These are phyloP conservation scores for Buddleja alternifolia DNA, from an alignment of 257 asterid species.

Conservation along the genomic window DNA sequence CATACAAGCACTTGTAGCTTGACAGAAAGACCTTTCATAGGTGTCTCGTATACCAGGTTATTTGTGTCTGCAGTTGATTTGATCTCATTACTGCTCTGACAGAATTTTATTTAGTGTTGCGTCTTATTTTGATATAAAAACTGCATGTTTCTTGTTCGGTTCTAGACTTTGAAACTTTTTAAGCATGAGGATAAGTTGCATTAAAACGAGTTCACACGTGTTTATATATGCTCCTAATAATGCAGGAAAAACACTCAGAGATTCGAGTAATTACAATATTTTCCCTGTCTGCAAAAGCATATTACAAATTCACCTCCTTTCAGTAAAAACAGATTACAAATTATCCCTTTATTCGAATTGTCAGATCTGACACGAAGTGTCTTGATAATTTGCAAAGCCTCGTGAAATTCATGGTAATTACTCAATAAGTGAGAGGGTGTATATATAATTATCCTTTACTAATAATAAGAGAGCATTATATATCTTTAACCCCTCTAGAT, in stretches of 20 bases:
- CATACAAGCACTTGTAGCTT: constrained; percentile 52
- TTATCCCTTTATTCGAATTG: no score
- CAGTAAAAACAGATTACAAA: no score
- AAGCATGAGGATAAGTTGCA: not conserved
- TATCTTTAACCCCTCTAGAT: not conserved
- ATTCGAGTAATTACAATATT: no score
- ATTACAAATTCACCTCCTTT: no score
- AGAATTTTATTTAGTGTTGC: constrained; percentile 8
- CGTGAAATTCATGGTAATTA: no score
- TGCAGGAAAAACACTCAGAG: no score
- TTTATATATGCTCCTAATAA: not conserved
- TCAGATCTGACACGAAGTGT: no score
- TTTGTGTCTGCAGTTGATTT: not conserved
- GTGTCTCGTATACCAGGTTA: constrained; percentile 9
- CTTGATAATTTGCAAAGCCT: no score
- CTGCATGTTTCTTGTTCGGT: not conserved
- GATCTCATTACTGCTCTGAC: not conserved
- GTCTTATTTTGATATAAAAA: constrained; percentile 2
- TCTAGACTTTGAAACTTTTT: not conserved
- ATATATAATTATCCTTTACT: no score
- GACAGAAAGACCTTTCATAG: constrained; percentile 25
- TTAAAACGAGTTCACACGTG: not conserved
- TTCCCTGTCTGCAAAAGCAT: no score
- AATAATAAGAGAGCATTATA: no score
- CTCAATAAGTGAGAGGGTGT: no score